Evolutionary conservation across 441 rosid species (phyloP).

Genomic region (Rhodomyrtus psidioides): DNA sequence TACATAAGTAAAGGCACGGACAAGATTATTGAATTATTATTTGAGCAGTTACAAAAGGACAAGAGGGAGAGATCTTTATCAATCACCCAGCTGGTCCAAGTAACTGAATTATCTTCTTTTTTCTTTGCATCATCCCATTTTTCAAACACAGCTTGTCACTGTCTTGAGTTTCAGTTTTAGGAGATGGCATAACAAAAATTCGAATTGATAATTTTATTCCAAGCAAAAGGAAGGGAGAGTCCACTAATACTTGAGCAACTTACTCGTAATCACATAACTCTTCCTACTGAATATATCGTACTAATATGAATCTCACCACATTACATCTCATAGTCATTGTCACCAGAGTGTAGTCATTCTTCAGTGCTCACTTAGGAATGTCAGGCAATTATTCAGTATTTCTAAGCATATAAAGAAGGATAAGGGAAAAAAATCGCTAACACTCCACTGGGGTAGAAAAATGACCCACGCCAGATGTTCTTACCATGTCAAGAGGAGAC

Average conservation of each 20-base stretch:
- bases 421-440: neutral
- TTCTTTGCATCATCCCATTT: neutral
- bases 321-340: neutral
- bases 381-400: neutral
- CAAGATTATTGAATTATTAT: neutral
- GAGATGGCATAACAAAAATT: neutral
- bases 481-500: constrained; percentile 69
- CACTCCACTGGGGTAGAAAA: neutral
- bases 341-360: neutral
- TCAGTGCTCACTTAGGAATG: neutral
- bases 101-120: neutral
- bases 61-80: neutral
- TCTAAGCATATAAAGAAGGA: neutral
- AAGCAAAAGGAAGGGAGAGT: neutral
- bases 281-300: neutral
- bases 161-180: neutral
- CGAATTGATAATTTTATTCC: neutral
- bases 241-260: neutral
- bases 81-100: neutral
- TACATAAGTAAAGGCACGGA: constrained; percentile 15
- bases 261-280: neutral
- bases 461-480: neutral
- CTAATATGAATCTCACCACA: neutral
- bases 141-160: neutral
- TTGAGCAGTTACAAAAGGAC: neutral